A percentile compares a stretch with the other conserved stretches of the same genome.
These are phyloP conservation scores for Coelastrella sp. DNA, from an alignment of 139 green algal species.

Conservation along the genomic window DNA sequence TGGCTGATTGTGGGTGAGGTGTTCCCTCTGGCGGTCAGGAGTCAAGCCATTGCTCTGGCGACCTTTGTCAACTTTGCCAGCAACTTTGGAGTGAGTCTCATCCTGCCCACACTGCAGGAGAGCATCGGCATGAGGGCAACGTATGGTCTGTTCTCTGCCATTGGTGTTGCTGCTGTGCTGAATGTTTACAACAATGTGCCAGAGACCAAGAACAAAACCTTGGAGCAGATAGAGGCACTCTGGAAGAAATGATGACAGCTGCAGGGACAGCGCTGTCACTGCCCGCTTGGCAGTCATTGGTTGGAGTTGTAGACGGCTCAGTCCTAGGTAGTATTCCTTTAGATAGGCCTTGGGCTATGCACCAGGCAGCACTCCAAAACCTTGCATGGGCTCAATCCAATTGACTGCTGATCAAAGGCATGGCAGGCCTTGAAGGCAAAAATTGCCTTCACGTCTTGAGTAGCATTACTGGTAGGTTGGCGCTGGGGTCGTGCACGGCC, in stretches of 20 bases:
- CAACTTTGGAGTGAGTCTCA: constrained; percentile 88
- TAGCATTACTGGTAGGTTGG: no score
- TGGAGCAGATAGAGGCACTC: constrained; percentile 94
- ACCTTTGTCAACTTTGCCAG: constrained; percentile 92
- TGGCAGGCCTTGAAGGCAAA: no score
- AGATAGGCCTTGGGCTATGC: no score
- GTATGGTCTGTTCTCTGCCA: constrained; percentile 82
- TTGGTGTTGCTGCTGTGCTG: constrained; percentile 74
- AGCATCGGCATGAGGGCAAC: constrained; percentile 70
- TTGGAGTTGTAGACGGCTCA: no score
- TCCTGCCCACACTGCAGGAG: constrained; percentile 77
- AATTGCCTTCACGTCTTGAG: no score
- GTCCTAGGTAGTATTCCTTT: no score
- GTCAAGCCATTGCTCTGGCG: constrained; percentile 85
- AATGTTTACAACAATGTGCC: constrained; percentile 85
- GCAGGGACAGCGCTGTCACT: no score
- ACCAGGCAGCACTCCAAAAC: no score
- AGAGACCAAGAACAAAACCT: constrained; percentile 92
- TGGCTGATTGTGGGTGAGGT: constrained; percentile 92
- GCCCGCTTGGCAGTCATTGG: no score
- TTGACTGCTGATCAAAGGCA: no score
- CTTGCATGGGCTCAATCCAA: no score
- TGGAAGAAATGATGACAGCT: constrained; percentile 46
- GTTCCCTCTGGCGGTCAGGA: constrained; percentile 83
- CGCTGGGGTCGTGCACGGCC: no score